A percentile compares a stretch with the other conserved stretches of the same genome.
Conservation (phyloP, 2,329 filamentous ascomycete species). For the Penicillium sumatraense region DNA sequence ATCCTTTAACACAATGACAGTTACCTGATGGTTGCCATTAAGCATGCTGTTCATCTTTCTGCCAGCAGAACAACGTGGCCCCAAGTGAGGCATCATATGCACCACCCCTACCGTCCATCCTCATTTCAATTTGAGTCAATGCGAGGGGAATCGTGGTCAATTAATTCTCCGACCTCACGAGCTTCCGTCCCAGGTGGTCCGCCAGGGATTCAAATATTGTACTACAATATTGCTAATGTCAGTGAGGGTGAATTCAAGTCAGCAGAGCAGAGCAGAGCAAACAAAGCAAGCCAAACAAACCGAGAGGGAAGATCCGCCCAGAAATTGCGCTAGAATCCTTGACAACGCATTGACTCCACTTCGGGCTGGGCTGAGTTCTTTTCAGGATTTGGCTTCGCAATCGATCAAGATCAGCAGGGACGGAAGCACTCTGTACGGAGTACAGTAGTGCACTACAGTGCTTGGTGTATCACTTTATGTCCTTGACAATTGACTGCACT, state of each 20-base stretch:
- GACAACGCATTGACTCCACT: constrained; percentile 17
- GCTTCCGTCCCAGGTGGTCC: constrained; percentile 11
- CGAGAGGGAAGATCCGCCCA: constrained; percentile 1
- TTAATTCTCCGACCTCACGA: constrained; percentile 27
- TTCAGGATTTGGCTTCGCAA: not conserved
- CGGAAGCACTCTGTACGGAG: not conserved
- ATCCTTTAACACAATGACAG: too few species aligned
- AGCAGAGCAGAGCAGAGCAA: too few species aligned
- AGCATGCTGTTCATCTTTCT: too few species aligned
- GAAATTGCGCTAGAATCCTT: constrained; percentile 3
- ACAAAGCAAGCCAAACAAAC: too few species aligned
- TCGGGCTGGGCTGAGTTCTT: constrained; percentile 9
- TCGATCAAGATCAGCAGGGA: not conserved
- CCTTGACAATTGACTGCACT: too few species aligned
- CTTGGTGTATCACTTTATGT: too few species aligned
- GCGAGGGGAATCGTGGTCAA: constrained; percentile 25
- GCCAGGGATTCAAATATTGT: constrained; percentile 7
- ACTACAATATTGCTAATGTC: too few species aligned
- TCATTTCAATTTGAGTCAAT: constrained; percentile 25
- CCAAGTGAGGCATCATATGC: constrained; percentile 18
- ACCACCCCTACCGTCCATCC: constrained; percentile 15
- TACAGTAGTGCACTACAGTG: not conserved
- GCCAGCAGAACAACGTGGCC: too few species aligned
- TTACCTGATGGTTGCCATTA: too few species aligned
- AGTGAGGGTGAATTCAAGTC: constrained; percentile 13